A percentile compares a stretch with the other conserved stretches of the same genome.
These are phyloP conservation scores for Calonectria montana DNA, from an alignment of 2,329 filamentous ascomycete species.

Conservation along the genomic window DNA sequence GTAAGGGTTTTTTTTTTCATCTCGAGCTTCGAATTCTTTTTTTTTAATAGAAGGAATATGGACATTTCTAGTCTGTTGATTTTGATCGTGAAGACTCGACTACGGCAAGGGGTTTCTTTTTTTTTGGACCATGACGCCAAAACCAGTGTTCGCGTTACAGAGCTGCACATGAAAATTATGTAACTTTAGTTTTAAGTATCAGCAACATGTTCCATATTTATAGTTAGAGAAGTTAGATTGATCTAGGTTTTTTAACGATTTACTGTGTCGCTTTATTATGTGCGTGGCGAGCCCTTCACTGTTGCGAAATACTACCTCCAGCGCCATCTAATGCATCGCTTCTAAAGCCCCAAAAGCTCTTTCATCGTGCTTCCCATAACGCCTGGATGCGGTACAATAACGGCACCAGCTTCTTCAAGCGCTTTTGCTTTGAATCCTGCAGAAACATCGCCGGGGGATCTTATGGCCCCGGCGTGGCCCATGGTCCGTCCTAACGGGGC, in stretches of 20 bases:
- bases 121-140: no score
- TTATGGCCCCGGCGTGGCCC: constrained; percentile 78
- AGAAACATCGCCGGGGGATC: constrained; percentile 44
- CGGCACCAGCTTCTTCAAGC: constrained; percentile 49
- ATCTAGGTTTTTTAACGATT: no score
- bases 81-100: no score
- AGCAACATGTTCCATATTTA: no score
- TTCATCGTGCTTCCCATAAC: constrained; percentile 51
- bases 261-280: no score
- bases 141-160: no score
- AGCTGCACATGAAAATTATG: no score
- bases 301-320: background rate
- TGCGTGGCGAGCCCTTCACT: no score
- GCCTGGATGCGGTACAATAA: constrained; percentile 53
- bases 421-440: constrained; percentile 49
- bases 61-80: background rate
- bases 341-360: constrained; percentile 39
- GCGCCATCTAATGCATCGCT: background rate
- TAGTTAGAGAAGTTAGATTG: no score
- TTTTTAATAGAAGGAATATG: background rate
- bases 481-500: constrained; percentile 72
- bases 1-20: background rate
- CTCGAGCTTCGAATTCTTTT: background rate
- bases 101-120: no score
- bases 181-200: no score